Evolutionary conservation across 2,329 filamentous ascomycete species (phyloP).

Genomic region (Arachnomyces sp.): DNA sequence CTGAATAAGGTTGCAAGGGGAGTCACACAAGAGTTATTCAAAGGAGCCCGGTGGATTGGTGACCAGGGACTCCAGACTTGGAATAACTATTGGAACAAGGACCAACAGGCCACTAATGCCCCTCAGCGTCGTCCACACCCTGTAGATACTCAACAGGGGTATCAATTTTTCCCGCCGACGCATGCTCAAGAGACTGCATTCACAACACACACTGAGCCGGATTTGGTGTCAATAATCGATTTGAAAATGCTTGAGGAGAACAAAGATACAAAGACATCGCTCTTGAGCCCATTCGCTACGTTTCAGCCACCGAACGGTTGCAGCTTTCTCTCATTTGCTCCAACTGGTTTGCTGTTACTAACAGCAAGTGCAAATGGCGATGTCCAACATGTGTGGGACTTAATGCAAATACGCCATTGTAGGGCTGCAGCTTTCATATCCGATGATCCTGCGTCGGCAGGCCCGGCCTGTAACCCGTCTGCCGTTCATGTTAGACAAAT

Average conservation of each 20-base stretch:
- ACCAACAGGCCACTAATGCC: constrained; percentile 23
- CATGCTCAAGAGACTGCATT: constrained; percentile 36
- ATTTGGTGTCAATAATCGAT: constrained; percentile 41
- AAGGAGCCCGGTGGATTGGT: constrained; percentile 43
- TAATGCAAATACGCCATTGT: constrained; percentile 41
- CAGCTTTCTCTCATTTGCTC: constrained; percentile 43
- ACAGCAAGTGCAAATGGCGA: constrained; percentile 44
- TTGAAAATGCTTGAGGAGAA: constrained; percentile 35
- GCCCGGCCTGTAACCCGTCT: constrained; percentile 11
- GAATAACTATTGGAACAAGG: constrained; percentile 45
- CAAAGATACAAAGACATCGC: constrained; percentile 25
- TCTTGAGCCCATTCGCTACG: constrained; percentile 33
- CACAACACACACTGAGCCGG: constrained; percentile 31
- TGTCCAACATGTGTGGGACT: constrained; percentile 44
- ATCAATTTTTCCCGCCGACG: constrained; percentile 38
- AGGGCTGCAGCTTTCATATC: constrained; percentile 30
- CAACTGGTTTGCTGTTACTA: constrained; percentile 40
- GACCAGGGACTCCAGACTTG: constrained; percentile 43
- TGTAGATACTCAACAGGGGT: constrained; percentile 24
- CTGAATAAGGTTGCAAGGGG: constrained; percentile 42
- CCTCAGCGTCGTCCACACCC: constrained; percentile 24
- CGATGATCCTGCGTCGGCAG: constrained; percentile 25
- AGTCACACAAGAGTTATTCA: constrained; percentile 43
- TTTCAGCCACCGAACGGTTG: constrained; percentile 44
- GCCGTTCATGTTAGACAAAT: constrained; percentile 62